Evolutionary conservation across 768 basidiomycete genomes (phyloP), one percentile per base, ranked within the genome.

Genomic region (Lactifluus echinatus): DNA sequence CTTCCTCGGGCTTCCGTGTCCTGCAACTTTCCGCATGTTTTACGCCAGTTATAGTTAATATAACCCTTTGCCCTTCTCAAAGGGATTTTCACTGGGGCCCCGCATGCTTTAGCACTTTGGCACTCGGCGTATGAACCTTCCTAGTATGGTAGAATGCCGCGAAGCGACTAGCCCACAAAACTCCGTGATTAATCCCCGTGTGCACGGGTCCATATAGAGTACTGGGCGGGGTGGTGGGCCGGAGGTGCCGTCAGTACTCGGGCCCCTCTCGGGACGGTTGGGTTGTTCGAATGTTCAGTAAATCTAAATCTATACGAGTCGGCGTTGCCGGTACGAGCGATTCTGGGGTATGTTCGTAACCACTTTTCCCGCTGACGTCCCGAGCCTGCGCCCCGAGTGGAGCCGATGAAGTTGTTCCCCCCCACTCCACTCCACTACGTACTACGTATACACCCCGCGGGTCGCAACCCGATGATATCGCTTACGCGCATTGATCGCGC

Each of bases 261-360:
- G 21, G 34, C 26, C 34, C 45, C 2, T 34, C 21, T 45, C 55
- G 28, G 53, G 34, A 29, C 7, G 33, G 40, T n/a, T 29, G 31
- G 31, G 19, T 39, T 59, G 52, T 21, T 42, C 39, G 33, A 15
- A 44, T 59, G 58, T 54, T 46, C 47, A 40, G 36, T 57, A 40
- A 29, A n/a, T n/a, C n/a, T n/a, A n/a, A n/a, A n/a, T 49, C 37
- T n/a, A 34, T 8, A 3, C 26, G 31, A 15, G n/a, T 52, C 24
- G 24, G n/a, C 48, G 19, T 19, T 8, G 39, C 19, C 1, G n/a
- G 12, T 7, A 11, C 31, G 31, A 42, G 8, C 3, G 2, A 7
- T 23, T 21, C 40, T 42, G 6, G 4, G 3, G 3, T 37, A 17
- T 4, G 37, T 10, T 23, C 21, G 3, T 3, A 12, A 19, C n/a